Conservation (phyloP, 768 basidiomycete species). For the Pleurotus djamor region DNA sequence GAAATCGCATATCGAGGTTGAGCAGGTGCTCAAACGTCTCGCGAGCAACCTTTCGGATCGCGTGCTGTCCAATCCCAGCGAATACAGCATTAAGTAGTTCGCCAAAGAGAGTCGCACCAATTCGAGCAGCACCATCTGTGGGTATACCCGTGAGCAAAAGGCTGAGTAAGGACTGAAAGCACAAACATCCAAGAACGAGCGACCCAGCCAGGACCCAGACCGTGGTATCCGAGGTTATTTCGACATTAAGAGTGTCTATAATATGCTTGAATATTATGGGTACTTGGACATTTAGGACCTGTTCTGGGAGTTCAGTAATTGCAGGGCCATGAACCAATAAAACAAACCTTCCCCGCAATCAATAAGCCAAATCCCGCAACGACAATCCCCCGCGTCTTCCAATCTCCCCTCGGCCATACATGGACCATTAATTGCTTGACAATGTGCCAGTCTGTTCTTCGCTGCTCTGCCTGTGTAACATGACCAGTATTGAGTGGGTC, state of each 20-base stretch:
- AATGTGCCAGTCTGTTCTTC: slow-evolving; percentile 84
- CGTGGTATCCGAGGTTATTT: slow-evolving; percentile 68
- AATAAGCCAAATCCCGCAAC: slow-evolving; percentile 79
- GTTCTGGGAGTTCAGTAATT: neutral
- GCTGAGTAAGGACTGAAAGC: neutral
- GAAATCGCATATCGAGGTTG: slow-evolving; percentile 88
- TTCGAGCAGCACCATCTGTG: slow-evolving; percentile 86
- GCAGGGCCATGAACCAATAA: neutral
- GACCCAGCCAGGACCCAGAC: slow-evolving; percentile 94
- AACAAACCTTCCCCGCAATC: slow-evolving; percentile 80
- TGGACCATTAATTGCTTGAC: slow-evolving; percentile 80
- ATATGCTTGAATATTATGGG: slow-evolving; percentile 92
- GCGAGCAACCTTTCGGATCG: slow-evolving; percentile 92
- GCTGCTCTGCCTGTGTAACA: slow-evolving; percentile 46
- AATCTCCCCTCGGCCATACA: slow-evolving; percentile 90
- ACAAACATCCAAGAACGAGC: slow-evolving; percentile 87
- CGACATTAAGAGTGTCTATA: slow-evolving; percentile 87
- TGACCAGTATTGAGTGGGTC: slow-evolving; percentile 9
- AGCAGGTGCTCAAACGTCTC: slow-evolving; percentile 94
- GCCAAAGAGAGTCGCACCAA: slow-evolving; percentile 86
- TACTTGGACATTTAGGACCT: slow-evolving; percentile 98
- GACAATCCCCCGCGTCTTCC: slow-evolving; percentile 80
- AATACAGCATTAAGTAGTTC: slow-evolving; percentile 96
- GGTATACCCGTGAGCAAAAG: slow-evolving; percentile 1
- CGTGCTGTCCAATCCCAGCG: slow-evolving; percentile 92